Evolutionary conservation across 179 eudicot species (phyloP).

Genomic region (Amaranthus tricolor): DNA sequence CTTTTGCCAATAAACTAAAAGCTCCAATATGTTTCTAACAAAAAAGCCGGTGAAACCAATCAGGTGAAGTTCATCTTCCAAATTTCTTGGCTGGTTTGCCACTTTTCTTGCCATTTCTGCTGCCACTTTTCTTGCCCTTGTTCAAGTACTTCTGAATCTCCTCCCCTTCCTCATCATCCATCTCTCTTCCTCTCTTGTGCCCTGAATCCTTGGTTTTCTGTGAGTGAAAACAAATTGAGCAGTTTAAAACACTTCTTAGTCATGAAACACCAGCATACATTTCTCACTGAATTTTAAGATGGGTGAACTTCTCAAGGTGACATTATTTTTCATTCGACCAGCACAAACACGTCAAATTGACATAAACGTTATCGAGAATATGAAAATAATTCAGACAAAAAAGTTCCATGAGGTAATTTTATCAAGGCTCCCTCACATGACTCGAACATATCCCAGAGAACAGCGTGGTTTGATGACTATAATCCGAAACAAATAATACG

Average conservation of each 20-base stretch:
- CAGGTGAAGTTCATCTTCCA: constrained; percentile 29
- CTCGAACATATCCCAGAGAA: no score
- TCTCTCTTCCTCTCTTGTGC: constrained; percentile 44
- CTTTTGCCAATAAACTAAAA: neutral
- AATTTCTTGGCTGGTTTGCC: constrained; percentile 42
- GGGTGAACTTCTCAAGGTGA: no score
- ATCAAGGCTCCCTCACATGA: no score
- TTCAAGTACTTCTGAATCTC: constrained; percentile 44
- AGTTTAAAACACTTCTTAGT: neutral
- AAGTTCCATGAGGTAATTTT: no score
- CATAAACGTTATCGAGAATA: no score
- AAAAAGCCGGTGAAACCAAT: neutral
- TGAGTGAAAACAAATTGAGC: neutral
- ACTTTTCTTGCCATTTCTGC: constrained; percentile 24
- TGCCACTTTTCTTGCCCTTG: constrained; percentile 30
- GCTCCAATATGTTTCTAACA: neutral
- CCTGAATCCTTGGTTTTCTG: constrained; percentile 63
- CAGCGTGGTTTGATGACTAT: no score
- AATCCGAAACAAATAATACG: no score
- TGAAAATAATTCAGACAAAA: no score
- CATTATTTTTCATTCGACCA: no score
- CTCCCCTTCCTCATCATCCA: constrained; percentile 52
- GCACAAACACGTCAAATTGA: no score
- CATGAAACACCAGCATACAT: neutral
- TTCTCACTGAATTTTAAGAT: no score